Base-by-base conservation (phyloP, 1,284 basidiomycete genomes). In the Hortiboletus rubellus region DNA sequence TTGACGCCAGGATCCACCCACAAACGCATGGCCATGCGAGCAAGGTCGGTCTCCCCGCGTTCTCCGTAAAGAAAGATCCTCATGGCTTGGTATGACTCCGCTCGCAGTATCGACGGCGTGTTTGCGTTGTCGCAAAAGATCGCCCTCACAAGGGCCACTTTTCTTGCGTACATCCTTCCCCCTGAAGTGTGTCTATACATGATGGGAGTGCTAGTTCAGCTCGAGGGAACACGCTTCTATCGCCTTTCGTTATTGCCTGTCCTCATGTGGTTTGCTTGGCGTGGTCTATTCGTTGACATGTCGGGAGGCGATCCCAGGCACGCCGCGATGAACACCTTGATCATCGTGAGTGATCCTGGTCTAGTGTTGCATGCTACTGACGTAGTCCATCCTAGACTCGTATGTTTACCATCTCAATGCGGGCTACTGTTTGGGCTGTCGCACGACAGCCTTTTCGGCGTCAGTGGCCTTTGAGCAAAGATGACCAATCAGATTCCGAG, bases 181-280 rank as follows among this genome's bases (percentile, higher is more conserved):
- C 27, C 27, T 27, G 27, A 27, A 27, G 27, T 27, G 27, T 27
- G 27, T 27, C 27, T 27, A 27, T 69, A 66, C 22, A 33, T 52
- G 36, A 66, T 71, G 58, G 66, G 54, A 3, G 65, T 69, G 3
- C 45, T 67, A 3, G 68, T 69, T n/a, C 66, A 67, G 40, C 54
- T 68, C 40, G 42, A 60, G n/a, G 56, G 67, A 7, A 27, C 27
- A 5, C 27, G 27, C 27, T 27, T 27, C 27, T 27, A 27, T 5
- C 27, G 27, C 27, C 27, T 27, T 27, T 27, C 27, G 27, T 5
- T 27, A 27, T 27, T 27, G 27, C 27, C 27, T 27, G 27, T 27
- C 27, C 27, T 27, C 27, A 7, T 27, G 27, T 27, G 27, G 27
- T 27, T 27, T 27, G 27, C 27, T 27, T 27, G 27, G 27, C 27